Conservation (phyloP, 805 yeast genomes). For the Schwanniomyces occidentalis region DNA sequence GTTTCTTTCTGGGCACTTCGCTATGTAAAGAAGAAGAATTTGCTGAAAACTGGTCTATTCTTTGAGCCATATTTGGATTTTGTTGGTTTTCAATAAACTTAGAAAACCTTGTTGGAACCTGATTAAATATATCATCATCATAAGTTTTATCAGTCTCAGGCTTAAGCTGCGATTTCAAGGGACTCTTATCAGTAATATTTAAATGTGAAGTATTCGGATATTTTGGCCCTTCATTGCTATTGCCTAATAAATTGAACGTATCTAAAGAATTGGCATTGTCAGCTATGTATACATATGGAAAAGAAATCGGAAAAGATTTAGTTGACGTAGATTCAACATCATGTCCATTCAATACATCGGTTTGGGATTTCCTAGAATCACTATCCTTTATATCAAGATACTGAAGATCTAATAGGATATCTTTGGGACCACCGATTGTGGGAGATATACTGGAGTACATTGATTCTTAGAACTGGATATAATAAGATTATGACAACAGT, state of each 20-base stretch:
- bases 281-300: constrained; percentile 25
- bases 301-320: constrained; percentile 26
- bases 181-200: constrained; percentile 1
- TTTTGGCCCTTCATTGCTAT: constrained; percentile 13
- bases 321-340: constrained; percentile 6
- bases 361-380: not conserved
- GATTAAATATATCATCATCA: constrained; percentile 21
- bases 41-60: constrained; percentile 20
- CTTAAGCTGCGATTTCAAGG: not conserved
- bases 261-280: constrained; percentile 23
- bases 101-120: constrained; percentile 42
- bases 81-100: constrained; percentile 40
- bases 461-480: too few species aligned
- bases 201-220: constrained; percentile 29
- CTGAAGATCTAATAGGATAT: too few species aligned
- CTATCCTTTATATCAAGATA: not conserved
- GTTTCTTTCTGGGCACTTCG: not conserved
- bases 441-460: too few species aligned
- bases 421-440: too few species aligned
- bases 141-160: constrained; percentile 3
- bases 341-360: not conserved
- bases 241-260: constrained; percentile 22
- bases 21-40: constrained; percentile 11
- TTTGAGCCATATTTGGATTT: constrained; percentile 17
- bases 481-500: too few species aligned